Evolutionary conservation across 805 yeast species (phyloP), one percentile per base, ranked within the genome.

Genomic region (Pichia cabralensis): DNA sequence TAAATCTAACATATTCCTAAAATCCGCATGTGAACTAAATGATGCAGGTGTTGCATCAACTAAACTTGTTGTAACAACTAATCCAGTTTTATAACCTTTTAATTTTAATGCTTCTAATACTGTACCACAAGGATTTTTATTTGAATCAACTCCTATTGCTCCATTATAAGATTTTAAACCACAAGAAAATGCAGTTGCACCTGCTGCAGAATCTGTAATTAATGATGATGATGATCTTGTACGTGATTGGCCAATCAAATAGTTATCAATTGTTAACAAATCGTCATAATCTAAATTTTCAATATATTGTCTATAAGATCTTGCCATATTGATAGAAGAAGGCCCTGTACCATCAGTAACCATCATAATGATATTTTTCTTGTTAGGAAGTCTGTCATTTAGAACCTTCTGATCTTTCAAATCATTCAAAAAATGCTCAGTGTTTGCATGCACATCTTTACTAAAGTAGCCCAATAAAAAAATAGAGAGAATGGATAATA

Each of bases 291-390:
- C 56, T 36, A 82, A 64, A 6, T 55, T 52, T 40, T 76, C 76
- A 36, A 75, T 58, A 48, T 56, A 62, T 52, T 85, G 94, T 39
- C 69, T 69, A 61, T 72, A 86, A 16, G 81, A 73, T 41, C 96
- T 69, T 2, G 95, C 76, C 53, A 85, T 58, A 3, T 92, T 78
- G 38, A 85, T 58, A 2, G 94, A 79, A 0, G 94, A 80, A 3
- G 95, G 95, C 0, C 95, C 95, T 80, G 85, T 84, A n/a, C 96
- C 96, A 56, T 85, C 96, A 3, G 94, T 78, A 22, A 85, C 95
- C 72, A 85, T 76, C 63, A 85, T 83, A 34, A 85, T 80, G 37
- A 86, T 69, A 49, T 85, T 85, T 49, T 74, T 77, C 64, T 81
- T 82, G 2, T 22, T 20, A 13, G n/a, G n/a, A n/a, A n/a, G n/a